Evolutionary conservation across 1,284 basidiomycete genomes (phyloP), one percentile per base, ranked within the genome.

Genomic region (Clitocybe nebularis): DNA sequence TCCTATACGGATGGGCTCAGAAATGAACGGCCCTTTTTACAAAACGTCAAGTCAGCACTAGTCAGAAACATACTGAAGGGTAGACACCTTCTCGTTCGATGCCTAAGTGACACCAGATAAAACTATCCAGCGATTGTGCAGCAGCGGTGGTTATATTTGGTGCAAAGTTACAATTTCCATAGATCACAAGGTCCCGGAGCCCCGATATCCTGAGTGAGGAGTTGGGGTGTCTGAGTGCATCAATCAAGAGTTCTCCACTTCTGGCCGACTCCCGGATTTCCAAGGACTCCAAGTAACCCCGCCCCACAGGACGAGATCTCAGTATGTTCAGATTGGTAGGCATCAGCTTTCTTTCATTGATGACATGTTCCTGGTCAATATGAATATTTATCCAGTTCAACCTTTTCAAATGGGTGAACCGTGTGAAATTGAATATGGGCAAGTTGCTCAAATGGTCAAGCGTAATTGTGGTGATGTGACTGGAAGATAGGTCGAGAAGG

Each of bases 401-500:
- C 6, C 20, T 8, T 14, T 41, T 45, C 4, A 47, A 11, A 13
- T 29, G 19, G 4, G 24, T 21, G 10, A 46, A 34, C 8, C 37
- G 44, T 10, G 28, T 30, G 21, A 48, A 39, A 3, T 29, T 29
- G 13, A 20, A 24, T 10, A 48, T 46, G 14, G 40, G 47, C 21
- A 38, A 22, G 24, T 42, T 38, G 13, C 24, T 36, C 13, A 48
- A 7, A n/a, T 26, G 36, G 16, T 33, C 28, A 13, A 48, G 35
- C 14, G 44, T 47, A 16, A 48, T 20, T n/a, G 21, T 13, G 4
- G 35, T 34, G 13, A 35, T 22, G 14, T 9, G 35, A 16, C 20
- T 36, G 8, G 21, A 36, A 6, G 44, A 39, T 8, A 48, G 23
- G 20, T 46, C 39, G 14, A 45, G 25, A 4, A 48, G 37, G 2